A percentile compares a stretch with the other conserved stretches of the same genome.
These are phyloP conservation scores for Leishmania tarentolae DNA, from an alignment of 208 protist species.

Conservation along the genomic window DNA sequence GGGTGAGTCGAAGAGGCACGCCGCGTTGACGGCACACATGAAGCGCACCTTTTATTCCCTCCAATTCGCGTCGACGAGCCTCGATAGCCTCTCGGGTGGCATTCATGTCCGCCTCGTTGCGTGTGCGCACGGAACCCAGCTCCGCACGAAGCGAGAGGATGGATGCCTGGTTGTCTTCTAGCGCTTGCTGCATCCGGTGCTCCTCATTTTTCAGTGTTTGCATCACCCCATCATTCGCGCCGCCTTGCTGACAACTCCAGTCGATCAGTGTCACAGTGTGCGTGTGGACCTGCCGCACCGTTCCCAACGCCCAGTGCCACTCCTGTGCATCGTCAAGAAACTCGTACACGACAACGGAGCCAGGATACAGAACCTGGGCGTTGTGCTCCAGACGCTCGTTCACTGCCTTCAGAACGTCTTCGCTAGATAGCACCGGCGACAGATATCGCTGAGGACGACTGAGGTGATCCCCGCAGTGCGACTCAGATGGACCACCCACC, in stretches of 20 bases:
- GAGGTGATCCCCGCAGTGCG: not conserved
- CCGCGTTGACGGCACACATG: slow-evolving; percentile 1
- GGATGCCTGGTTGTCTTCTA: slow-evolving; percentile 32
- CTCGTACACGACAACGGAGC: slow-evolving; percentile 60
- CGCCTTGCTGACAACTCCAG: slow-evolving; percentile 35
- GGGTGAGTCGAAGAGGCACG: slow-evolving; percentile 10
- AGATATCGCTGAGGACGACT: slow-evolving; percentile 1
- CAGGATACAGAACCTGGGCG: slow-evolving; percentile 21
- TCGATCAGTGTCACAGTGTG: slow-evolving; percentile 38
- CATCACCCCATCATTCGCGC: slow-evolving; percentile 34
- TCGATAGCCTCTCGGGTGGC: slow-evolving; percentile 31
- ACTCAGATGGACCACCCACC: not conserved
- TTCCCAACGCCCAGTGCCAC: slow-evolving; percentile 53
- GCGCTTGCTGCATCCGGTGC: slow-evolving; percentile 22
- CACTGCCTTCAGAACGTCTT: slow-evolving; percentile 19
- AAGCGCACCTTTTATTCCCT: slow-evolving; percentile 23
- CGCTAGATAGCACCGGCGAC: slow-evolving; percentile 13
- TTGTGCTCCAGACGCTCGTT: slow-evolving; percentile 16
- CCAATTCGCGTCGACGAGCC: slow-evolving; percentile 25
- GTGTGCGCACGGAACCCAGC: slow-evolving; percentile 47
- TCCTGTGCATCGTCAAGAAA: slow-evolving; percentile 36
- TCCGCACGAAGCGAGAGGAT: slow-evolving; percentile 40
- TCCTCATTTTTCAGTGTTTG: slow-evolving; percentile 32
- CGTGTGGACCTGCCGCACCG: slow-evolving; percentile 29
- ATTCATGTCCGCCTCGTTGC: slow-evolving; percentile 56